Evolutionary conservation across 192 early-diverging fungal species (phyloP), one percentile per base, ranked within the genome.

Genomic region (Dissophora globulifera): DNA sequence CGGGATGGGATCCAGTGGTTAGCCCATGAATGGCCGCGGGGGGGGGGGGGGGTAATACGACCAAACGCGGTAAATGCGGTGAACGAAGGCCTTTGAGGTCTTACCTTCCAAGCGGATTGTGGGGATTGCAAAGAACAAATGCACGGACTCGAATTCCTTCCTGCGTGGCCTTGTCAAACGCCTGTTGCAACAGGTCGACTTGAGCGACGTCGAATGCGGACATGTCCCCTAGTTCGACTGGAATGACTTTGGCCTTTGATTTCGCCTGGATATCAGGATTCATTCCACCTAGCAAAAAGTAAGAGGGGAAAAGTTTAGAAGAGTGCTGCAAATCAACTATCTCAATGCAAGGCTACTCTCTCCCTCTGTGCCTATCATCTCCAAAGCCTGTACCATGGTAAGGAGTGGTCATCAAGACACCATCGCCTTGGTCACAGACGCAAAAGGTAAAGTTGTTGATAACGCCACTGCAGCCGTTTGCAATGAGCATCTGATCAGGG

Each of bases 61-160:
- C n/a, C n/a, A n/a, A n/a, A n/a, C n/a, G n/a, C n/a, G n/a, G n/a
- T n/a, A n/a, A n/a, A n/a, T n/a, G n/a, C n/a, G n/a, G n/a, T n/a
- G n/a, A n/a, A n/a, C n/a, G n/a, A n/a, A n/a, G n/a, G n/a, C n/a
- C n/a, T n/a, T n/a, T n/a, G n/a, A n/a, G n/a, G 20, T 11, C 12
- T 19, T 71, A 84, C 84, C 69, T 67, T 63, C 89, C 90, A 26
- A 89, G 70, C 6, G 93, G 93, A 62, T 93, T 93, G 46, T 87
- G 82, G 13, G 94, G 94, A 50, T 90, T 91, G 56, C 83, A 85
- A 27, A 96, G 76, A 13, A 95, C 79, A 50, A 96, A 61, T 23
- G 79, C 91, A 3, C 70, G 62, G 11, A 86, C 78, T 19, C 54
- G 62, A 33, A 87, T 83, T 12, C 80, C 69, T 12, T 69, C 63